Evolutionary conservation across 495 filamentous ascomycete genomes (phyloP).

Genomic region (Penicillium antarcticum): DNA sequence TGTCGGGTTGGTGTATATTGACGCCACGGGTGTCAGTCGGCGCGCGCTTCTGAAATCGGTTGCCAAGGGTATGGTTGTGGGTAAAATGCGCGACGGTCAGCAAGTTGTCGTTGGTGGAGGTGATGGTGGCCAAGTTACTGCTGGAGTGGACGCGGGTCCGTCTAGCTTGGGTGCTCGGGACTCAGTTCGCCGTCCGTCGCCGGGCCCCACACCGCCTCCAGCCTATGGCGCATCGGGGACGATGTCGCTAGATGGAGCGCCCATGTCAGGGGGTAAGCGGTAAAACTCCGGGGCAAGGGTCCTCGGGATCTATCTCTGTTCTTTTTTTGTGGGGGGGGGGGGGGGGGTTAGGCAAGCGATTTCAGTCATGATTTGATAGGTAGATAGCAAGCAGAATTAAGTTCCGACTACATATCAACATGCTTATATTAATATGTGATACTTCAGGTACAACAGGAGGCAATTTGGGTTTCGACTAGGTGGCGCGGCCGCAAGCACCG

Average conservation of each 20-base stretch:
- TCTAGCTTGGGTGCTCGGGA: constrained; percentile 13
- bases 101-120: constrained; percentile 81
- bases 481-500: neutral
- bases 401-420: neutral
- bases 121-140: constrained; percentile 59
- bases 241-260: constrained; percentile 27
- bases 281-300: constrained; percentile 12
- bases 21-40: constrained; percentile 86
- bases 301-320: neutral
- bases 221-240: constrained; percentile 41
- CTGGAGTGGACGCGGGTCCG: constrained; percentile 14
- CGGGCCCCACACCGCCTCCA: constrained; percentile 37
- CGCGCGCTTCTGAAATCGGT: constrained; percentile 87
- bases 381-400: neutral
- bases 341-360: neutral
- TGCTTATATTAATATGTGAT: neutral
- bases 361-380: neutral
- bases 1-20: constrained; percentile 96
- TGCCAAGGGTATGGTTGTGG: constrained; percentile 98
- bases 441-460: neutral
- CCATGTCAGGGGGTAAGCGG: constrained; percentile 35
- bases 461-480: constrained; percentile 1
- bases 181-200: constrained; percentile 31
- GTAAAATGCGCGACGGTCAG: constrained; percentile 77
- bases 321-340: no score